Base-by-base conservation (phyloP, 2,329 filamentous ascomycete genomes). In the Neofusicoccum sp. region DNA sequence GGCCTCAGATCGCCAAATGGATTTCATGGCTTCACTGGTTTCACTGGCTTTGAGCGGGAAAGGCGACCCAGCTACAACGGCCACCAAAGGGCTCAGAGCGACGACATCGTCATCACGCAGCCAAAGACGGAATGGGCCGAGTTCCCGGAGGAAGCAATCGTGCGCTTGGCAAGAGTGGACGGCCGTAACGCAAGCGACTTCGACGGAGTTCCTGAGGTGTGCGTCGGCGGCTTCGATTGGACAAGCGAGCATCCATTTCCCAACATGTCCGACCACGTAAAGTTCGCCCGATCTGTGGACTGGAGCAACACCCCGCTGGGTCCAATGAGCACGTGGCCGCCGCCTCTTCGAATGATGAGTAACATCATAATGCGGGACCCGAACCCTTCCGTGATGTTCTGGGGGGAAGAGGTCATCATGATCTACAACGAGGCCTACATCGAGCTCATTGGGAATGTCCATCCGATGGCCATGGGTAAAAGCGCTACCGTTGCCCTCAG, bases 401-500 rank as follows among this genome's bases (percentile, higher is more conserved):
- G 81, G 72, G 75, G 76, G 6, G 62, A 70, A 6, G 66, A 72
- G 2, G 68, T 72, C 44, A 69, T 67, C 20, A 72, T 74, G 64
- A 54, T 77, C 24, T 76, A 76, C 65, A 78, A 78, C 38, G 70
- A 74, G 34, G 62, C 66, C 1, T 76, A 75, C 26, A 65, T 71
- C 4, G 63, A 70, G 26, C 61, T 73, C 6, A 63, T 72, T 5
- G 70, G 68, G 2, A 49, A 48, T 0, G 62, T 69, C 8, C 74
- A 76, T 87, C 11, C 89, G 88, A 26, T 20, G 4, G 67, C 79
- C 81, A 59, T 86, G 78, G 65, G 90, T 84, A 1, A 83, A 79
- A 69, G 69, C 41, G 75, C 77, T 80, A 61, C 86, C 81, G n/a
- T 89, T 84, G 6, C 85, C 88, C 75, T 87, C 85, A 2, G 89